These are phyloP conservation scores for Ceratonia siliqua DNA, from an alignment of 306 rosid species.

Conservation along the genomic window DNA sequence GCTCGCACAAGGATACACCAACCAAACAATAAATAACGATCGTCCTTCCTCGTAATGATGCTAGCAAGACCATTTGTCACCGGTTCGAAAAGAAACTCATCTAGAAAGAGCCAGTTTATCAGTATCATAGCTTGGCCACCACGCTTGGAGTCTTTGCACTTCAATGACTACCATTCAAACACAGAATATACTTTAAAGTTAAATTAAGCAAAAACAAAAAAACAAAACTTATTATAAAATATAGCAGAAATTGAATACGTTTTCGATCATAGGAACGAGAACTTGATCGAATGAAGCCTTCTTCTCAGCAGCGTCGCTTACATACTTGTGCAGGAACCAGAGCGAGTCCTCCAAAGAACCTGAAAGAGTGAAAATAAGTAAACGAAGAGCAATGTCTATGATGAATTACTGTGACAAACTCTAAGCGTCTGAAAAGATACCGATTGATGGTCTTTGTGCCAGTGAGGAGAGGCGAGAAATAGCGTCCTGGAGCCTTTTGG, in stretches of 20 bases:
- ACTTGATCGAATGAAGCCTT: constrained; percentile 48
- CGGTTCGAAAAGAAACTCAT: constrained; percentile 54
- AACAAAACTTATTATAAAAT: neutral
- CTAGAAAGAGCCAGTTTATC: constrained; percentile 83
- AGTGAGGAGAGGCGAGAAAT: constrained; percentile 57
- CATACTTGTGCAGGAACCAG: constrained; percentile 69
- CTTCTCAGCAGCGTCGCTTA: constrained; percentile 54
- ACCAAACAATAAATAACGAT: constrained; percentile 71
- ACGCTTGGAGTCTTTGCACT: constrained; percentile 59
- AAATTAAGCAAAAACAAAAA: neutral
- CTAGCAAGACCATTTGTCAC: constrained; percentile 56
- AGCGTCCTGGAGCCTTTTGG: constrained; percentile 72
- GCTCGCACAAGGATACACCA: constrained; percentile 82
- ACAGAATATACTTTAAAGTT: neutral
- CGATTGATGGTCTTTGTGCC: constrained; percentile 34
- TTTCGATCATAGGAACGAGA: constrained; percentile 74
- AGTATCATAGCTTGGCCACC: constrained; percentile 68
- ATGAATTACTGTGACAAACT: neutral
- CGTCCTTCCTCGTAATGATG: constrained; percentile 54
- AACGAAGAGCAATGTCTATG: neutral
- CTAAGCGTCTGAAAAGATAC: neutral
- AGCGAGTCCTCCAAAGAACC: constrained; percentile 71
- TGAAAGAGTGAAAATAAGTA: neutral
- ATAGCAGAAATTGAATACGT: constrained; percentile 39
- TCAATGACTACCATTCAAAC: constrained; percentile 50